phyloP scores from a whole-genome alignment of 208 protist species.

The Leishmania martiniquensis region DNA sequence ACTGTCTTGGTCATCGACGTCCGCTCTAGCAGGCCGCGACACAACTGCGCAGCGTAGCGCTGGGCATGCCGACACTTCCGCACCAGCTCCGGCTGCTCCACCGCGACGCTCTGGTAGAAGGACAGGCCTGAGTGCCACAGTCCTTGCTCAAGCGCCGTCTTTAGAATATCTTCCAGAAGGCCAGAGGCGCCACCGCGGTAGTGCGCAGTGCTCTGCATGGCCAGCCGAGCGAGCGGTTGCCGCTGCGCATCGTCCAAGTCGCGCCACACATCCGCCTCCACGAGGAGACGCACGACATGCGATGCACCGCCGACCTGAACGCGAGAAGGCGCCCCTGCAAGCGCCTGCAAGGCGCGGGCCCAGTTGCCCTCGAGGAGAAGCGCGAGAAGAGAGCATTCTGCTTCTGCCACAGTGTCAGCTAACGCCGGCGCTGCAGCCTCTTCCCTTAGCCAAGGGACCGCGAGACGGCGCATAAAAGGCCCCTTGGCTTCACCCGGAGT shows the following conservation, averaged over 20 bases:
- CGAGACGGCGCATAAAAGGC: neutral
- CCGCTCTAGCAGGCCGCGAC: conserved; percentile 47
- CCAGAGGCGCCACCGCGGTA: conserved; percentile 12
- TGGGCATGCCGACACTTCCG: conserved; percentile 38
- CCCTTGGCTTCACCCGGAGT: neutral
- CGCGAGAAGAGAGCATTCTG: conserved; percentile 41
- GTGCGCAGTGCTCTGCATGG: conserved; percentile 36
- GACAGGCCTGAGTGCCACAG: conserved; percentile 66
- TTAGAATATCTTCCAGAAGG: conserved; percentile 57
- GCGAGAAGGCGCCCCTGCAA: conserved; percentile 29
- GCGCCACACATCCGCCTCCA: conserved; percentile 59
- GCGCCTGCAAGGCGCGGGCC: conserved; percentile 44
- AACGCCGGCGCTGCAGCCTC: neutral
- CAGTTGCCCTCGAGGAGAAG: conserved; percentile 63
- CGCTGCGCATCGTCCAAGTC: conserved; percentile 33
- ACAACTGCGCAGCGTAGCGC: conserved; percentile 50
- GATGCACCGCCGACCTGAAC: conserved; percentile 51
- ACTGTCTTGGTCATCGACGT: conserved; percentile 47
- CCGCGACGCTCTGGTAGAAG: conserved; percentile 54
- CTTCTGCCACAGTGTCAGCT: neutral
- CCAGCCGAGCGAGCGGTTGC: conserved; percentile 47
- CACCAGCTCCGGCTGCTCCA: conserved; percentile 57
- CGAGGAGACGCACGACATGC: conserved; percentile 60
- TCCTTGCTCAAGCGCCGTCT: conserved; percentile 43
- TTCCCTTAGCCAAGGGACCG: neutral